Evolutionary conservation across 2,329 filamentous ascomycete species (phyloP), one percentile per base, ranked within the genome.

Genomic region (Epichloe coenophiala): DNA sequence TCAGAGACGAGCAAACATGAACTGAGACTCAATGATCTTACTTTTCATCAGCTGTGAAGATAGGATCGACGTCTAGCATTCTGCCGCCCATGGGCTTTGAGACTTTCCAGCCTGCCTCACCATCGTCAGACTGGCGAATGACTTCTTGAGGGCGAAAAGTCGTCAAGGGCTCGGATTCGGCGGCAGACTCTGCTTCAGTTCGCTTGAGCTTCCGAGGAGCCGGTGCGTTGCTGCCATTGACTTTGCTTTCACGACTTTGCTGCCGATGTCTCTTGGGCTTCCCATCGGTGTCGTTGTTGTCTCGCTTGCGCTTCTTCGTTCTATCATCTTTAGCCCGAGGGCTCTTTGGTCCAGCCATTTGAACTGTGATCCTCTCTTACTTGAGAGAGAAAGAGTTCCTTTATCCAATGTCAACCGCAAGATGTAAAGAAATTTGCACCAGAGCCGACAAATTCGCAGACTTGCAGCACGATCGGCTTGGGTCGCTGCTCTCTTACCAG

Each of bases 1-100:
- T 49, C 40, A 51, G 42, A 33, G 7, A 48, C 5, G 8, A 33
- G n/a, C 3, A 15, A 11, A 23, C 6, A 13, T n/a, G 1, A 23
- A 19, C 6, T 40, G 27, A 38, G 12, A 38, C 35, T 19, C 27
- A 17, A 31, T 21, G 13, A 5, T 61, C 75, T 62, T 67, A 83
- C 79, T 74, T 73, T 62, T 84, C 80, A 61, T 84, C 77, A 2
- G 64, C 61, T 3, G 77, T 76, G 56, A 84, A 72, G 42, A 84
- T 74, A 2, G 81, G 78, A 55, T 84, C 81, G 53, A 83, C 75
- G 59, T 83, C 73, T 45, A 80, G 67, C 69, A 84, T 83, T 53
- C 79, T 70, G 23, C 81, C 81, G 49, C 80, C 81, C 72, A 83
- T 77, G 12, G 81, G 76, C 56, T 77, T 75, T 4, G 81, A 83